Evolutionary conservation across 2,329 filamentous ascomycete genomes (phyloP).

Genomic region (Onygena corvina): DNA sequence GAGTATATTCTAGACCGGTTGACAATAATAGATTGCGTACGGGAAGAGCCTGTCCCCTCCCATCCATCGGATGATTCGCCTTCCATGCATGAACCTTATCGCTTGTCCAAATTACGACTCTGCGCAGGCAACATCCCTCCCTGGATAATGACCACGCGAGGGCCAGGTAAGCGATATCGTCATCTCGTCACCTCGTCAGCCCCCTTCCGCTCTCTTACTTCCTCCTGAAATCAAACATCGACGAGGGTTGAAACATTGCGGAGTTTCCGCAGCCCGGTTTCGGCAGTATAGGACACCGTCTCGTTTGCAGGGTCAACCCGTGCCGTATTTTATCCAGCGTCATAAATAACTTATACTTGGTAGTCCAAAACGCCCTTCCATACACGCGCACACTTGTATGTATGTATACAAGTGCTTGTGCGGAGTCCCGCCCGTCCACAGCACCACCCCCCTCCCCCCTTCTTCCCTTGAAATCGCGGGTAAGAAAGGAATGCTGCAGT

Average conservation of each 20-base stretch:
- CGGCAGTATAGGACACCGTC: too few species aligned
- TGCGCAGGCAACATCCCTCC: background rate
- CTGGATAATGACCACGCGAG: background rate
- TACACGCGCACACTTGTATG: too few species aligned
- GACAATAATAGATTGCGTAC: background rate
- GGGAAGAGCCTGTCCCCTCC: too few species aligned
- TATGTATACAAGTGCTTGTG: background rate
- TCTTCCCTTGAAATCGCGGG: background rate
- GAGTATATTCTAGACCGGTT: constrained; percentile 6
- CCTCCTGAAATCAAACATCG: background rate
- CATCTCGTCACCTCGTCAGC: background rate
- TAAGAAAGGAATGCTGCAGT: constrained; percentile 6
- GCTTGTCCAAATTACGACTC: background rate
- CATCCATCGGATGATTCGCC: constrained; percentile 1
- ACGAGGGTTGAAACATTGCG: background rate
- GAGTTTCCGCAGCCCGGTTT: background rate
- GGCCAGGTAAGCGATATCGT: background rate
- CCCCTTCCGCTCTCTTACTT: background rate
- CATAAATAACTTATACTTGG: background rate
- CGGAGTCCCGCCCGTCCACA: constrained; percentile 1
- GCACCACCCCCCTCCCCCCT: background rate
- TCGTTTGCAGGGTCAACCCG: too few species aligned
- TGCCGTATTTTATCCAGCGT: background rate
- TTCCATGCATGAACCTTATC: constrained; percentile 6
- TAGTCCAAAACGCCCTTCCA: background rate